Percentiles rank a stretch among this genome's conserved stretches.
These are phyloP conservation scores for Cunninghamia lanceolata DNA, from an alignment of 75 land plant species.

Conservation along the genomic window DNA sequence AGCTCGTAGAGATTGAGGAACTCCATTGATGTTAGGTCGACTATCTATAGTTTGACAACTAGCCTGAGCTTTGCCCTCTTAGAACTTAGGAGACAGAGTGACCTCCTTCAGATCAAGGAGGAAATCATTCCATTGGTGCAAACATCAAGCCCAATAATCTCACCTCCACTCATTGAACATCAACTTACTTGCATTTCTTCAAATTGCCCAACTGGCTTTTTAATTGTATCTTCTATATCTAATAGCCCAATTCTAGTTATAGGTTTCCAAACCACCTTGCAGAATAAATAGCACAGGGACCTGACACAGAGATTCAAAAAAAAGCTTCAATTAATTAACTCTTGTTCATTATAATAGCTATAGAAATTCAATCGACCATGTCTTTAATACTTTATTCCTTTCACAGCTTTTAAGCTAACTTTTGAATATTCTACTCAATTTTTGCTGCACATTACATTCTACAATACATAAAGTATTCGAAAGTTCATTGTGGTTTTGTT, in stretches of 20 bases:
- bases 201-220: not conserved
- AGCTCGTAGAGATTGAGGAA: not conserved
- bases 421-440: not conserved
- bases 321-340: not conserved
- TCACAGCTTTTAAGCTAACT: not conserved
- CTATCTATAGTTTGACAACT: not conserved
- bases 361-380: not conserved
- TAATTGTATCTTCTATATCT: not conserved
- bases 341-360: not conserved
- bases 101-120: not conserved
- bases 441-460: not conserved
- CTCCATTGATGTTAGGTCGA: not conserved
- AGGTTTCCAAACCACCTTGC: not conserved
- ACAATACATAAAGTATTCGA: not conserved
- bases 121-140: not conserved
- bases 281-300: slow-evolving; percentile 1
- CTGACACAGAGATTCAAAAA: not conserved
- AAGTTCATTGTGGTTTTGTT: not conserved
- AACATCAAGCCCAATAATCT: not conserved
- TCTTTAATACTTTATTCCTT: not conserved
- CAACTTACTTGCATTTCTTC: not conserved
- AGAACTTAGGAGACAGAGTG: not conserved
- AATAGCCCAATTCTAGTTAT: not conserved
- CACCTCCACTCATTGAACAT: not conserved
- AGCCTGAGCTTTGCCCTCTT: not conserved